Percentiles rank a stretch among this genome's conserved stretches.
Conservation (phyloP, 2,329 filamentous ascomycete species). For the Bimuria novae-zelandiae region DNA sequence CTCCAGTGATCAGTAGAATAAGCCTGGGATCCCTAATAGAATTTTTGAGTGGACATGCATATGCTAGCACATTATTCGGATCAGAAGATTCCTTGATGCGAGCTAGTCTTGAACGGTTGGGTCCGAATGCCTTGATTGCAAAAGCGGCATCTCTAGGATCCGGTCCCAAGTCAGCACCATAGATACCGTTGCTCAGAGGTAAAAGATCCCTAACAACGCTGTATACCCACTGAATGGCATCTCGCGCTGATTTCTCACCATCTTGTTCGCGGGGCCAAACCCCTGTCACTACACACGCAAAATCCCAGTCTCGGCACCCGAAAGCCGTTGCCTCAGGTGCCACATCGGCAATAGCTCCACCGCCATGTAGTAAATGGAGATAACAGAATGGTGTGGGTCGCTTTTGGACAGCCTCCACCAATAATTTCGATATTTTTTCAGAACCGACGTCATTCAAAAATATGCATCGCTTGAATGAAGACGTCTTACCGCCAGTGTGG, state of each 20-base stretch:
- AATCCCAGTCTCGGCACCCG: conserved; percentile 67
- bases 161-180: conserved; percentile 66
- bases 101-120: conserved; percentile 56
- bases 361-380: conserved; percentile 66
- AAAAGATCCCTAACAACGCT: conserved; percentile 53
- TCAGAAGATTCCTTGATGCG: conserved; percentile 58
- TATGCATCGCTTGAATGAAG: conserved; percentile 67
- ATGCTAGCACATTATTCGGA: conserved; percentile 57
- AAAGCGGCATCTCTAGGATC: conserved; percentile 62
- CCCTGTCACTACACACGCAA: conserved; percentile 66
- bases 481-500: conserved; percentile 64
- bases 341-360: conserved; percentile 56
- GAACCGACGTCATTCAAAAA: conserved; percentile 59
- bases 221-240: conserved; percentile 62
- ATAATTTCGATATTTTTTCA: conserved; percentile 34
- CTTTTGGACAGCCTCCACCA: conserved; percentile 53
- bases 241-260: conserved; percentile 46
- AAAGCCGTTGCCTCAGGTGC: conserved; percentile 59
- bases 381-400: conserved; percentile 63
- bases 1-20: conserved; percentile 62
- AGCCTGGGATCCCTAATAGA: conserved; percentile 46
- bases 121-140: conserved; percentile 62
- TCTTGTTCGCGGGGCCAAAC: conserved; percentile 63
- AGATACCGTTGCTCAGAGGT: conserved; percentile 57
- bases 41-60: conserved; percentile 60